phyloP scores from a whole-genome alignment of 2,329 filamentous ascomycete genomes.

The Neobulgaria alba region DNA sequence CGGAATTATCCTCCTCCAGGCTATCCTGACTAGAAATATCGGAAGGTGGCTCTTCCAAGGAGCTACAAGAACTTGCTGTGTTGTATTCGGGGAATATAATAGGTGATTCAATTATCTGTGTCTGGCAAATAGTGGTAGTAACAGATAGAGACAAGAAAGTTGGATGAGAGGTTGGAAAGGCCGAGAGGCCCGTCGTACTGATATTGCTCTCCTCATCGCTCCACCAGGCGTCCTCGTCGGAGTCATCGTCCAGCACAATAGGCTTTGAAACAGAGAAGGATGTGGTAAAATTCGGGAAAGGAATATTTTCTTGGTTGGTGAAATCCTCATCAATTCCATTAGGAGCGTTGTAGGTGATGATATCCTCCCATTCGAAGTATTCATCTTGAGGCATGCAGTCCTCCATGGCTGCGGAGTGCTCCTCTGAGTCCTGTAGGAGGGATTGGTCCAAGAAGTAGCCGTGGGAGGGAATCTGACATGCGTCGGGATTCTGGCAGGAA shows the following conservation, averaged over 20 bases:
- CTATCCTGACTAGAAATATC: conserved; percentile 32
- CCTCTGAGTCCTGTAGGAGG: neutral
- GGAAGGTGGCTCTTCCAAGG: neutral
- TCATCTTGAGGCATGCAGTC: conserved; percentile 14
- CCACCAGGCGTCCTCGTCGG: neutral
- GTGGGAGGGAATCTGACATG: neutral
- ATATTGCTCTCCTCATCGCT: neutral
- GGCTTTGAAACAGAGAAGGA: neutral
- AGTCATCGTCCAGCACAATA: neutral
- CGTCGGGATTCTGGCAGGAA: neutral
- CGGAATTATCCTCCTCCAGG: conserved; percentile 37
- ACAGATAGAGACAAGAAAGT: neutral
- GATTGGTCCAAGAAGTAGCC: no score
- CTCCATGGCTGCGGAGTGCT: conserved; percentile 2
- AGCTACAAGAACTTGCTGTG: conserved; percentile 16
- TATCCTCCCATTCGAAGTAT: conserved; percentile 18
- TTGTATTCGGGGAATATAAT: neutral
- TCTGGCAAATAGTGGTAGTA: neutral
- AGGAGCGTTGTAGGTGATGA: conserved; percentile 2
- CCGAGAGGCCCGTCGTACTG: neutral
- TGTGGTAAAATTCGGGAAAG: neutral
- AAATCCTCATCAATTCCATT: neutral
- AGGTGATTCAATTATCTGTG: neutral
- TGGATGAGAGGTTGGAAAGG: neutral
- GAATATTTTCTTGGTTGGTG: neutral